Evolutionary conservation across 2,329 filamentous ascomycete genomes (phyloP).

Genomic region (Ceratocystis cubensis): DNA sequence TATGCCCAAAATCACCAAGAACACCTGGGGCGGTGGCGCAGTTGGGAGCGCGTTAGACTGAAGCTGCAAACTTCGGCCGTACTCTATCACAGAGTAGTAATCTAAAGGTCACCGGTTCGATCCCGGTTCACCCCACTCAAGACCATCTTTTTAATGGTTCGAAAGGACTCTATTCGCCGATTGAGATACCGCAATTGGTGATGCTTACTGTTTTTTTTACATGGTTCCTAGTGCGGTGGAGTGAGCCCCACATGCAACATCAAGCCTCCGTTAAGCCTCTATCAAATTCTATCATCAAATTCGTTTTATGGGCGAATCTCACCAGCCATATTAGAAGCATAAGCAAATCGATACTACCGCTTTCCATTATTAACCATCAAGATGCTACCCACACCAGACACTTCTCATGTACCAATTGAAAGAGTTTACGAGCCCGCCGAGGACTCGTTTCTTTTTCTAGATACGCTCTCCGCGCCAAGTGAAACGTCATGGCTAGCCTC

Average conservation of each 20-base stretch:
- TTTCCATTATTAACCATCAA: slow-evolving; percentile 13
- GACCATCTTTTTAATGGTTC: background rate
- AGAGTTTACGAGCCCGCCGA: slow-evolving; percentile 91
- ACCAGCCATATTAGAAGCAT: no score
- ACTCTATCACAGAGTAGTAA: slow-evolving; percentile 10
- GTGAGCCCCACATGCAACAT: slow-evolving; percentile 13
- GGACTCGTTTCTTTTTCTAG: slow-evolving; percentile 86
- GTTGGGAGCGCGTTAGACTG: slow-evolving; percentile 22
- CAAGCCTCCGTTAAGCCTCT: background rate
- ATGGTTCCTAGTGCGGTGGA: background rate
- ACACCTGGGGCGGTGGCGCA: slow-evolving; percentile 18
- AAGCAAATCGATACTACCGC: background rate
- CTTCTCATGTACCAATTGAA: slow-evolving; percentile 78
- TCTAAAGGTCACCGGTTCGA: slow-evolving; percentile 22
- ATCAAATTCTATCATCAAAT: no score
- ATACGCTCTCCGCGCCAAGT: slow-evolving; percentile 63
- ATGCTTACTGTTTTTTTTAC: background rate
- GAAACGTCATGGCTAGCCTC: slow-evolving; percentile 57
- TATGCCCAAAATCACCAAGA: background rate
- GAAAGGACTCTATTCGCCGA: background rate
- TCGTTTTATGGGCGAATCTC: no score
- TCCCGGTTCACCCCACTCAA: slow-evolving; percentile 20
- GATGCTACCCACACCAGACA: slow-evolving; percentile 91
- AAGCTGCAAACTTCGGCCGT: slow-evolving; percentile 20
- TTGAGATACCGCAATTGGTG: background rate